Evolutionary conservation across 169 alveolate genomes (phyloP).

Genomic region (Eimeria necatrix): DNA sequence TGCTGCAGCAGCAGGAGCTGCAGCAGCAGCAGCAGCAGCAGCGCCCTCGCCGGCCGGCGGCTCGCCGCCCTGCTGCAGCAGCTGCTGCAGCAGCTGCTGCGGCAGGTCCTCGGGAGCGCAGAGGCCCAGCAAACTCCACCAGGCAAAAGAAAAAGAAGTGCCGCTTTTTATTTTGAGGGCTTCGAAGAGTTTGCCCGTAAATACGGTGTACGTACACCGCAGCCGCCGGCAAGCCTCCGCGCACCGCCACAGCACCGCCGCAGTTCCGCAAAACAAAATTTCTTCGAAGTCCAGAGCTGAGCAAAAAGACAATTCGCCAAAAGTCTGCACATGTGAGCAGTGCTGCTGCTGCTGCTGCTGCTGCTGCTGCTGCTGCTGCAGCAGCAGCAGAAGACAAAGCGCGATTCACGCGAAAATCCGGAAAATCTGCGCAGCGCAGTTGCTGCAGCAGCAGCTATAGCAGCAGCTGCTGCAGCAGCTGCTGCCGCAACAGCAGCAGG

Average conservation of each 20-base stretch:
- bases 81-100: not conserved
- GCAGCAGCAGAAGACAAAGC: not conserved
- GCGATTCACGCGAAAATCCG: not conserved
- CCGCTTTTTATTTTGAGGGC: slow-evolving; percentile 25
- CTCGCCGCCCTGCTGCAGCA: not conserved
- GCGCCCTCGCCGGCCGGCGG: not conserved
- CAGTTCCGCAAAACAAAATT: not conserved
- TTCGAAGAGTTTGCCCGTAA: slow-evolving; percentile 33
- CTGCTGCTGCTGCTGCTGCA: not conserved
- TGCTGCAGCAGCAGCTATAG: not conserved
- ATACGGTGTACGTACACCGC: not conserved
- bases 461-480: not conserved
- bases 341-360: not conserved
- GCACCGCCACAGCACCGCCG: slow-evolving; percentile 74
- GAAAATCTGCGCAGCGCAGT: not conserved
- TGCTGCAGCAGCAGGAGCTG: not conserved
- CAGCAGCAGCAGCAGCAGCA: not conserved
- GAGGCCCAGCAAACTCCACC: slow-evolving; percentile 43
- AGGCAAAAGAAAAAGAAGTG: not conserved
- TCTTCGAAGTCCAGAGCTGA: slow-evolving; percentile 64
- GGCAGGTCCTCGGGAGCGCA: slow-evolving; percentile 14
- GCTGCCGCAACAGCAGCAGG: too few species aligned
- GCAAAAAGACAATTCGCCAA: not conserved
- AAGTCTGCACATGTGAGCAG: not conserved
- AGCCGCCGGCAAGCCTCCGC: slow-evolving; percentile 76